These are phyloP conservation scores for Sporothrix protearum DNA, from an alignment of 2,329 filamentous ascomycete species.

Conservation along the genomic window DNA sequence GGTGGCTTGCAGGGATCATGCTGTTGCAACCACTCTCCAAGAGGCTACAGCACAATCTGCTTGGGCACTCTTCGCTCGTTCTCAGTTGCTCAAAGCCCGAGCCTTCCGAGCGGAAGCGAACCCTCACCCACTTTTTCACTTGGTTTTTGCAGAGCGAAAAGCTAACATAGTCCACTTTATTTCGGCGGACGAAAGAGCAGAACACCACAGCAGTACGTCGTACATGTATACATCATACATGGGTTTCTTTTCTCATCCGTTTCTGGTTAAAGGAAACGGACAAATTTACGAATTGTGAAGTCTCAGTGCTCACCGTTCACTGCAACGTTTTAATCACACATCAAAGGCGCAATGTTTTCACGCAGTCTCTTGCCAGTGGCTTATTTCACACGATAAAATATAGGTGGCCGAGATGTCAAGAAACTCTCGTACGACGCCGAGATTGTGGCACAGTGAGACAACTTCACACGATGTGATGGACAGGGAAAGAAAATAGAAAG, in stretches of 20 bases:
- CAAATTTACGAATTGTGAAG: too few species aligned
- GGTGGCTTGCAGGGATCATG: slow-evolving; percentile 2
- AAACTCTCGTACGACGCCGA: neutral
- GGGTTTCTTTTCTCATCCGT: neutral
- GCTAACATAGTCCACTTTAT: neutral
- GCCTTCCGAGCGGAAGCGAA: neutral
- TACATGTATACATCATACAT: too few species aligned
- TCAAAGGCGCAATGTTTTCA: neutral
- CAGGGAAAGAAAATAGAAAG: neutral
- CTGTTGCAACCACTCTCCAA: neutral
- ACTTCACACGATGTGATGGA: neutral
- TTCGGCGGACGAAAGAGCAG: neutral
- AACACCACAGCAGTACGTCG: neutral
- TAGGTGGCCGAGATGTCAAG: neutral
- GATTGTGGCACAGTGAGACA: neutral
- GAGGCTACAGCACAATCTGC: neutral
- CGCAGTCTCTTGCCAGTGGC: neutral
- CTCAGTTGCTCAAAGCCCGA: slow-evolving; percentile 1
- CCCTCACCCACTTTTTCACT: neutral
- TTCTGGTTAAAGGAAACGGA: neutral
- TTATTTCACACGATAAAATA: neutral
- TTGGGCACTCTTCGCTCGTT: neutral
- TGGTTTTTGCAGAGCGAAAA: neutral
- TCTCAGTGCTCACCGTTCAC: neutral
- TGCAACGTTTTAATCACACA: neutral